These are phyloP conservation scores for Penicillium argentinense DNA, from an alignment of 495 filamentous ascomycete species.

Conservation along the genomic window DNA sequence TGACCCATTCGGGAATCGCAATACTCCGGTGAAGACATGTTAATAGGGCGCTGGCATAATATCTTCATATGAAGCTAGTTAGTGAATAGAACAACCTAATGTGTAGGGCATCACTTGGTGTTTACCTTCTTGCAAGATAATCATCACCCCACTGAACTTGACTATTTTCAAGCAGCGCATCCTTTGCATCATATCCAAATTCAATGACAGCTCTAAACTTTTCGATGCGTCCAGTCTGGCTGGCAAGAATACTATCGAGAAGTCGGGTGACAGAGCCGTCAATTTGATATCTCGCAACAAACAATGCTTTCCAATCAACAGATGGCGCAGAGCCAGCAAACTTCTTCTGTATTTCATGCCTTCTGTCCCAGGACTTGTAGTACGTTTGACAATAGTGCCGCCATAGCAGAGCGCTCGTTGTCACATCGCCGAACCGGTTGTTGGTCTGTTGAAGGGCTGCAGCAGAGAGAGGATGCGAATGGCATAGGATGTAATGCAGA, in stretches of 20 bases:
- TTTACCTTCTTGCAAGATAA: slow-evolving; percentile 75
- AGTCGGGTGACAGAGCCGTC: slow-evolving; percentile 55
- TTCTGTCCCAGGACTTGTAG: slow-evolving; percentile 72
- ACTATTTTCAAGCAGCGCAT: slow-evolving; percentile 69
- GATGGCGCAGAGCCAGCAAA: slow-evolving; percentile 49
- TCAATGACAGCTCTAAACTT: slow-evolving; percentile 67
- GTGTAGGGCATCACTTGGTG: background rate
- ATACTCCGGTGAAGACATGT: slow-evolving; percentile 77
- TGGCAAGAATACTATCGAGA: slow-evolving; percentile 69
- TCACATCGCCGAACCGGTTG: slow-evolving; percentile 61
- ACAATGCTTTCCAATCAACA: slow-evolving; percentile 77
- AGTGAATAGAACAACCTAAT: background rate
- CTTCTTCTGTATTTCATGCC: slow-evolving; percentile 63
- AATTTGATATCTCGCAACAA: slow-evolving; percentile 53
- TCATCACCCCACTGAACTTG: slow-evolving; percentile 64
- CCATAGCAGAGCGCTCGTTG: slow-evolving; percentile 75
- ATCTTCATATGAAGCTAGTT: slow-evolving; percentile 46
- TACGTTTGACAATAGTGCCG: slow-evolving; percentile 64
- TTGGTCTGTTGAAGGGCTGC: slow-evolving; percentile 58
- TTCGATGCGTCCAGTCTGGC: slow-evolving; percentile 65
- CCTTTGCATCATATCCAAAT: slow-evolving; percentile 85
- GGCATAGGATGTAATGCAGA: slow-evolving; percentile 65
- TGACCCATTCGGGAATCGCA: slow-evolving; percentile 74
- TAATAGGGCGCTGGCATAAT: slow-evolving; percentile 70
- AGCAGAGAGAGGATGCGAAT: slow-evolving; percentile 49